phyloP scores from a whole-genome alignment of 2,329 filamentous ascomycete species.

The Diaporthe batatas region DNA sequence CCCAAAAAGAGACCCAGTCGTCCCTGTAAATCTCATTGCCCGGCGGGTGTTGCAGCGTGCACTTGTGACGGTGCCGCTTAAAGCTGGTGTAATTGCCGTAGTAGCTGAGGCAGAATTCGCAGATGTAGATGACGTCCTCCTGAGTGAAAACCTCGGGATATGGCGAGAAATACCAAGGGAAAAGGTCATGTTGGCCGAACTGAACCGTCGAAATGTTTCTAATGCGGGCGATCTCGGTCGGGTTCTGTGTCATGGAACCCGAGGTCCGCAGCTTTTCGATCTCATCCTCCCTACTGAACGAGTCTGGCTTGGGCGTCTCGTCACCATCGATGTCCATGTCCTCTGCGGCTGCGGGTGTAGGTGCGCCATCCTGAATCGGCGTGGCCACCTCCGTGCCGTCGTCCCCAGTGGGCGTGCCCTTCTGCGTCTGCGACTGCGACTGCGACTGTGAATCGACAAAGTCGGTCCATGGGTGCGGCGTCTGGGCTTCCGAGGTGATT shows the following conservation, averaged over 20 bases:
- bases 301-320: conserved; percentile 56
- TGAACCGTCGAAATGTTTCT: conserved; percentile 95
- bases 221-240: conserved; percentile 94
- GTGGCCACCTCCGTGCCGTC: conserved; percentile 47
- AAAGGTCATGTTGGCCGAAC: conserved; percentile 91
- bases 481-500: conserved; percentile 65
- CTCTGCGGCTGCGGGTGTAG: conserved; percentile 49
- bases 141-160: conserved; percentile 92
- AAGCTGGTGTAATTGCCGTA: conserved; percentile 88
- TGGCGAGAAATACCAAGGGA: conserved; percentile 99
- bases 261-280: conserved; percentile 96
- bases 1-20: conserved; percentile 93
- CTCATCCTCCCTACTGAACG: conserved; percentile 87
- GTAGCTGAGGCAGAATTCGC: conserved; percentile 96
- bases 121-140: conserved; percentile 93
- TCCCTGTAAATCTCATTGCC: conserved; percentile 99
- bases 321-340: conserved; percentile 71
- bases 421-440: conserved; percentile 56
- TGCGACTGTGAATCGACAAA: conserved; percentile 61
- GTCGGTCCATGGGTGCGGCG: conserved; percentile 68
- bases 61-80: conserved; percentile 87
- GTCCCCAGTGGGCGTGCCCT: conserved; percentile 57
- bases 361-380: conserved; percentile 37
- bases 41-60: conserved; percentile 89
- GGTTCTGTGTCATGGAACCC: conserved; percentile 99